phyloP scores from a whole-genome alignment of 2,329 filamentous ascomycete species.

The Phaeoacremonium minimum region DNA sequence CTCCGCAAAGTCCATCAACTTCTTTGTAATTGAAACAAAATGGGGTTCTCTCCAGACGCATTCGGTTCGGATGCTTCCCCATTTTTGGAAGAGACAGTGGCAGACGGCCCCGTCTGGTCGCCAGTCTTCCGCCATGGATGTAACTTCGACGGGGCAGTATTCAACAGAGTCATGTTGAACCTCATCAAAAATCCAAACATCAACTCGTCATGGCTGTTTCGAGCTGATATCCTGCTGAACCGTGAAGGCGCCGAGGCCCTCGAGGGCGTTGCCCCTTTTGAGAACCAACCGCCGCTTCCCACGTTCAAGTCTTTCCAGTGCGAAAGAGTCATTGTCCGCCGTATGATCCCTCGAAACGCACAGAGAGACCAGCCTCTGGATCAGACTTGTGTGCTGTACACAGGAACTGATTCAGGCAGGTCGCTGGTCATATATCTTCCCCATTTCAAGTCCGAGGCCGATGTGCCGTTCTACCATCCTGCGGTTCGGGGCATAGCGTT shows the following conservation, averaged over 20 bases:
- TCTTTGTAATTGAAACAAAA: conserved; percentile 15
- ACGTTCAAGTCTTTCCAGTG: conserved; percentile 42
- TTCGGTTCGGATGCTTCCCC: conserved; percentile 24
- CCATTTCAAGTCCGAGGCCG: conserved; percentile 55
- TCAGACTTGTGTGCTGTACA: conserved; percentile 78
- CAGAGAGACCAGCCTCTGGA: conserved; percentile 69
- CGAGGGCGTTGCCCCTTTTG: conserved; percentile 11
- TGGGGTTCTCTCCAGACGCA: conserved; percentile 28
- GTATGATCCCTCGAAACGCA: conserved; percentile 77
- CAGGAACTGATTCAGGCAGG: conserved; percentile 21
- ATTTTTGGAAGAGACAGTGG: conserved; percentile 21
- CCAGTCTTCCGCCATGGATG: conserved; percentile 54
- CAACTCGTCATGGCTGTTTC: conserved; percentile 72
- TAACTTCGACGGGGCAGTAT: conserved; percentile 59
- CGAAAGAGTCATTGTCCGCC: conserved; percentile 66
- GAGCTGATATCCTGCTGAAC: conserved; percentile 69
- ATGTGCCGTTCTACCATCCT: conserved; percentile 87
- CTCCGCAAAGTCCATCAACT: too few species aligned
- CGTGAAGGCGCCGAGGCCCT: conserved; percentile 25
- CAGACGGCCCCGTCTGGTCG: conserved; percentile 40
- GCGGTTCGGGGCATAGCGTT: conserved; percentile 70
- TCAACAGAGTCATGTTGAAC: conserved; percentile 66
- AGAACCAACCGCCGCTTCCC: conserved; percentile 27
- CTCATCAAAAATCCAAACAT: conserved; percentile 75
- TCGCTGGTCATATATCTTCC: conserved; percentile 74